Base-by-base conservation (phyloP, 352 stramenopile genomes). In the Globisporangium nunn region DNA sequence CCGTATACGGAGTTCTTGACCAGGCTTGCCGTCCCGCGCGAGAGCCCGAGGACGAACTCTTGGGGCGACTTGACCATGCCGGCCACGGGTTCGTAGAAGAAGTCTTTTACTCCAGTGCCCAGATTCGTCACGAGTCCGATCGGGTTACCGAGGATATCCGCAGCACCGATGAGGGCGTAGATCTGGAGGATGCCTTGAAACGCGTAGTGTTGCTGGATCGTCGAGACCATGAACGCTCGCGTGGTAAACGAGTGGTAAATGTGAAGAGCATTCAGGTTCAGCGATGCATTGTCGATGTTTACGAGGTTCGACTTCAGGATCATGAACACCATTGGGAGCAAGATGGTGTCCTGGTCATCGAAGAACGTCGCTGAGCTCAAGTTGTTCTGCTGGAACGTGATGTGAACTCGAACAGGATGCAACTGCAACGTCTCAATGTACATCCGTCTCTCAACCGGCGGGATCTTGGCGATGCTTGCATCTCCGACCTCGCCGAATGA, bases 1-100 rank as follows among this genome's bases (percentile, higher is more conserved):
- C 92, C 90, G 41, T 96, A 89, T 1, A 96, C 70, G 17, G 91
- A 96, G 66, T 97, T 92, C 49, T 89, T 93, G 6, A 96, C 81
- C 7, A 96, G 68, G 55, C 86, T 96, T 0, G 88, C 86, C 2
- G 87, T 96, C 57, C 93, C 93, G 39, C 89, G 78, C 12, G 83
- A 93, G 1, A 98, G 71, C 0, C 91, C 89, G 8, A 91, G 58
- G 7, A 96, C 71, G 62, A 97, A 97, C 47, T 93, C 86, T 40
- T 91, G 81, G 12, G 85, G 85, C 1, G 82, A 92, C 29, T 87
- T 86, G 23, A 95, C 86, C 54, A 96, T 78, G 0, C 88, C 91
- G 5, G 94, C 86, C 31, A 83, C 72, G 0, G 89, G 88, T 52
- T 97, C 86, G 56, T 96, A 96, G 64, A 97, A 96, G 40, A 97